Percentiles rank a stretch among this genome's conserved stretches.
These are phyloP conservation scores for Rubia balearica DNA, from an alignment of 305 asterid genomes.

Conservation along the genomic window DNA sequence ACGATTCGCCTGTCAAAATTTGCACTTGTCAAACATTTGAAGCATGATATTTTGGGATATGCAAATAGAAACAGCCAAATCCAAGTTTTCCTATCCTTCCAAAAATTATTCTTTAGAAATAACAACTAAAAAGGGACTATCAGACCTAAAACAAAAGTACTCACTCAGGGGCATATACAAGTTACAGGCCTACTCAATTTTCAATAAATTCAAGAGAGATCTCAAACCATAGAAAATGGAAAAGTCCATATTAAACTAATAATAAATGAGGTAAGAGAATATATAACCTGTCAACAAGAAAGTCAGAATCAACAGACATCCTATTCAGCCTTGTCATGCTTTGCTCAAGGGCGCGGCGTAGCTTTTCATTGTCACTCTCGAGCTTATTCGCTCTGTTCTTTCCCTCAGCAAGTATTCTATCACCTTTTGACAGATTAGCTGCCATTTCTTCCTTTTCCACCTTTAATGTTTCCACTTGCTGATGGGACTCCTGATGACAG, in stretches of 20 bases:
- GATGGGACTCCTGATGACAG: constrained; percentile 58
- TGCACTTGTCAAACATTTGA: constrained; percentile 10
- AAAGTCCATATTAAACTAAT: not conserved
- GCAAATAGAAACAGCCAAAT: not conserved
- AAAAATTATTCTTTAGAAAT: not conserved
- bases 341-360: constrained; percentile 87
- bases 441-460: constrained; percentile 65
- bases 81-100: not conserved
- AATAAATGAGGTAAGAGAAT: not conserved
- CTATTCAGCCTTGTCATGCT: constrained; percentile 95
- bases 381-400: constrained; percentile 70
- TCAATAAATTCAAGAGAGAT: not conserved
- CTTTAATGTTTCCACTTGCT: constrained; percentile 45
- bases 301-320: constrained; percentile 96
- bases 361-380: constrained; percentile 88
- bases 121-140: not conserved
- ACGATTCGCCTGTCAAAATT: constrained; percentile 77
- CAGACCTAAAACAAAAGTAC: not conserved
- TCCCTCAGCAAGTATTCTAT: constrained; percentile 55
- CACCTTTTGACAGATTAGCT: constrained; percentile 55
- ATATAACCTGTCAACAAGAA: constrained; percentile 87
- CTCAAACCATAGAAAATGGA: not conserved
- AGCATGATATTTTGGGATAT: not conserved
- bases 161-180: too few relatives aligned
- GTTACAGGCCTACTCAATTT: not conserved